Evolutionary conservation across 1,139 yeast species (phyloP), one percentile per base, ranked within the genome.

Genomic region (Petasospora fabianii): DNA sequence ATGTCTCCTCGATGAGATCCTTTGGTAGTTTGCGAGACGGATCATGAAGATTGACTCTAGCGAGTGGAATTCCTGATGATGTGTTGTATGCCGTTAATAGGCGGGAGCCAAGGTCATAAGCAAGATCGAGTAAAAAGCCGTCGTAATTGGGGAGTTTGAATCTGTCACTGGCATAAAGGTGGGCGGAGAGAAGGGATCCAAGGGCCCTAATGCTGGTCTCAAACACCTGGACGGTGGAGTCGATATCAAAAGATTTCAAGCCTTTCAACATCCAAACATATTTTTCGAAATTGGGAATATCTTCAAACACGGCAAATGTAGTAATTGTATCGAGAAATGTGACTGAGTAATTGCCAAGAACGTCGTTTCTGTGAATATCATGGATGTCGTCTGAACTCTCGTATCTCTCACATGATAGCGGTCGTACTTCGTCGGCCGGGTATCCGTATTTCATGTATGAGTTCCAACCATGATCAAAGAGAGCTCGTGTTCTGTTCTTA

Each of bases 351-450:
- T 87, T 88, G 0, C 97, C 97, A 64, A 87, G 62, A 0, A 84
- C 94, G 56, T 90, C 97, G 56, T 87, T 87, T 37, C 84, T 65
- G 15, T 75, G 77, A 2, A 76, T 67, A 53, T 87, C 81, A 6
- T 61, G 54, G 1, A 69, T 58, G 50, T 84, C 70, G 1, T 60
- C 58, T 54, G 85, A 86, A 7, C 87, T 77, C 1, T 82, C 83
- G 39, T 78, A 74, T 0, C 90, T 84, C 19, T 60, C 61, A 57
- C 97, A 90, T 0, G 81, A 59, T 5, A 85, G 55, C 0, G 97
- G 97, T 30, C 72, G 64, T 7, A 90, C 76, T 55, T 87, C 97
- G 60, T 90, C 97, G 19, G 67, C 75, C 0, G 97, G 97, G 54
- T 76, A 87, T 1, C 88, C 97, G 53, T 71, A 55, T 1, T 64